Base-by-base conservation (phyloP, 352 stramenopile genomes). In the Blastocystis hominis region DNA sequence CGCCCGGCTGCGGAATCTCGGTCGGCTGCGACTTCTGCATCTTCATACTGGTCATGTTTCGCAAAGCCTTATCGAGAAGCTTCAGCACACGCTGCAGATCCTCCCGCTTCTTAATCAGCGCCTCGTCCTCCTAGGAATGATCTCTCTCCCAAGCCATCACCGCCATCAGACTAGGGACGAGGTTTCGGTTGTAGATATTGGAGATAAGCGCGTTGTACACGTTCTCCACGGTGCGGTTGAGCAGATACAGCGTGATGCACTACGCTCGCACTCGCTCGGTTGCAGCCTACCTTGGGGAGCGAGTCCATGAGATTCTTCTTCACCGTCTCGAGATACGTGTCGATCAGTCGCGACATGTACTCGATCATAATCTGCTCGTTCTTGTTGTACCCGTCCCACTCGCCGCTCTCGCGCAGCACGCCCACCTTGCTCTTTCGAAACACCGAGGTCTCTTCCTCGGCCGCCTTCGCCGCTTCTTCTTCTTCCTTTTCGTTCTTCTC, bases 271-370 rank as follows among this genome's bases (percentile, higher is more conserved):
- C 98, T 98, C 30, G 15, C 30, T 10, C 34, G 13, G n/a, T 0
- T 75, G 10, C 15, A 70, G 15, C 40, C 44, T n/a, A 96, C 95
- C 91, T 99, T 99, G 3, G 97, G 96, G 54, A 99, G 96, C 89
- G 98, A 92, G 89, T 99, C 97, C 89, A 98, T 92, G 90, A 98
- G 98, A 90, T 98, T 98, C 92, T 98, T 98, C 66, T 95, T 92
- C 62, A 98, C 96, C 88, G 99, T 98, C 89, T 96, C 95, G 88
- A 99, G 98, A 92, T 99, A 99, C 0, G 94, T 97, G 56, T 96
- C 94, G 17, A 96, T 90, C 77, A 96, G 47, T 88, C 80, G 1
- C n/a, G 42, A 88, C 56, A 96, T 94, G 10, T 96, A 88, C 34
- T 90, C 97, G 92, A 98, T 99, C 90, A 99, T 98, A 75, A 98